Percentiles rank a stretch among this genome's conserved stretches.
Conservation (phyloP, 306 rosid genomes). For the Datisca glomerata region DNA sequence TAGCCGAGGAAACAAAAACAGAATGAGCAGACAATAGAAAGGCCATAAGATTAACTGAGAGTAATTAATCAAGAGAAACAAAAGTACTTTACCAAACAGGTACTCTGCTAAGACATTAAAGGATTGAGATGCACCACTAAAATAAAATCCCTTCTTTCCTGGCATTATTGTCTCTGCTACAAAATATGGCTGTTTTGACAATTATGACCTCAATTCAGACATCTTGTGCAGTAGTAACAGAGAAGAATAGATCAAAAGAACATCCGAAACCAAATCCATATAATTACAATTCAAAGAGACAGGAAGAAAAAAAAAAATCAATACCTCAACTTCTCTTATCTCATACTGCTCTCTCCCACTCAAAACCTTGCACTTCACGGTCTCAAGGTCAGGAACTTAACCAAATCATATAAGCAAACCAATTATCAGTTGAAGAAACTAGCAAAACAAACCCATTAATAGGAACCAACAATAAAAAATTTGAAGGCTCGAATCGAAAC, state of each 20-base stretch:
- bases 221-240: no score
- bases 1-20: conserved; percentile 20
- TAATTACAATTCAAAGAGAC: neutral
- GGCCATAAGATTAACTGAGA: neutral
- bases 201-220: no score
- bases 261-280: no score
- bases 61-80: neutral
- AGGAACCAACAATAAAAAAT: neutral
- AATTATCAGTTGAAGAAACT: neutral
- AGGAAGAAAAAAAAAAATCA: neutral
- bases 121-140: conserved; percentile 61
- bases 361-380: conserved; percentile 60
- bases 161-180: conserved; percentile 88
- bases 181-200: conserved; percentile 59
- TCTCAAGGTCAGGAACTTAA: conserved; percentile 87
- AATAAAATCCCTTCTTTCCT: conserved; percentile 77
- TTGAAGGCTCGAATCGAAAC: conserved; percentile 4
- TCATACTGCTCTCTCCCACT: conserved; percentile 50
- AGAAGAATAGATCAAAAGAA: no score
- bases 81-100: conserved; percentile 90
- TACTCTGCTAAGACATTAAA: conserved; percentile 81
- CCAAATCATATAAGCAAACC: no score
- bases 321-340: conserved; percentile 86
- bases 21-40: conserved; percentile 6
- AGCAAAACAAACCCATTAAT: neutral